Evolutionary conservation across 2,329 filamentous ascomycete genomes (phyloP).

Genomic region (Scytalidium lignicola): DNA sequence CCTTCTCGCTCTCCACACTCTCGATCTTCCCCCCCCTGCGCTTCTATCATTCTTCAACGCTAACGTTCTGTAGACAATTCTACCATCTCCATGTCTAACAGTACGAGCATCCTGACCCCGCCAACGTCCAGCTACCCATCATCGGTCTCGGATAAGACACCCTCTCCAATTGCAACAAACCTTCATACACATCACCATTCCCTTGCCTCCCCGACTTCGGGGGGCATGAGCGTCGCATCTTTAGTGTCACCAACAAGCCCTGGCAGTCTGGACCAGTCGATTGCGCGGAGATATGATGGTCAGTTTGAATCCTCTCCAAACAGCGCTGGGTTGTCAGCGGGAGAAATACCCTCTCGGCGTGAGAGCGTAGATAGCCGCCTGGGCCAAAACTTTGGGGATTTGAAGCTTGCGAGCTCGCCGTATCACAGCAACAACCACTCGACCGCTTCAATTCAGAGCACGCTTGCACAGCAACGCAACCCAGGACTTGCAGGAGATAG

Average conservation of each 20-base stretch:
- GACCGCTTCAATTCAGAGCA: slow-evolving; percentile 68
- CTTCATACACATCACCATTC: slow-evolving; percentile 33
- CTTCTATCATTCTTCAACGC: neutral
- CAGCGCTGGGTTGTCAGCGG: slow-evolving; percentile 17
- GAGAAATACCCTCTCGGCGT: slow-evolving; percentile 50
- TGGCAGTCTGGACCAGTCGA: slow-evolving; percentile 22
- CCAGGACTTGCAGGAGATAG: slow-evolving; percentile 43
- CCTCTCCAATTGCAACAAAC: slow-evolving; percentile 50
- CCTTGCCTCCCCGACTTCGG: slow-evolving; percentile 49
- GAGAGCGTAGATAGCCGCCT: slow-evolving; percentile 79
- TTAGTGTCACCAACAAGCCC: slow-evolving; percentile 58
- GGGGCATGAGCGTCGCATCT: slow-evolving; percentile 61
- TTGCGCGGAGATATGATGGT: neutral
- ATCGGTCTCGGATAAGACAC: slow-evolving; percentile 54
- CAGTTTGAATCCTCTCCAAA: neutral
- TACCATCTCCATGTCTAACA: slow-evolving; percentile 34
- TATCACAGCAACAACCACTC: slow-evolving; percentile 75
- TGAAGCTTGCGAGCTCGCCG: slow-evolving; percentile 64
- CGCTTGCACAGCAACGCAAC: slow-evolving; percentile 61
- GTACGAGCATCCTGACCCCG: slow-evolving; percentile 34
- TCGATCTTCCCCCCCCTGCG: slow-evolving; percentile 4
- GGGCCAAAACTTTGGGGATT: slow-evolving; percentile 64
- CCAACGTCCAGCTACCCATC: slow-evolving; percentile 42
- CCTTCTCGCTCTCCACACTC: slow-evolving; percentile 1
- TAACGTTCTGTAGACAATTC: slow-evolving; percentile 8